These are phyloP conservation scores for Tephrocybe rancida DNA, from an alignment of 768 basidiomycete species.

Conservation along the genomic window DNA sequence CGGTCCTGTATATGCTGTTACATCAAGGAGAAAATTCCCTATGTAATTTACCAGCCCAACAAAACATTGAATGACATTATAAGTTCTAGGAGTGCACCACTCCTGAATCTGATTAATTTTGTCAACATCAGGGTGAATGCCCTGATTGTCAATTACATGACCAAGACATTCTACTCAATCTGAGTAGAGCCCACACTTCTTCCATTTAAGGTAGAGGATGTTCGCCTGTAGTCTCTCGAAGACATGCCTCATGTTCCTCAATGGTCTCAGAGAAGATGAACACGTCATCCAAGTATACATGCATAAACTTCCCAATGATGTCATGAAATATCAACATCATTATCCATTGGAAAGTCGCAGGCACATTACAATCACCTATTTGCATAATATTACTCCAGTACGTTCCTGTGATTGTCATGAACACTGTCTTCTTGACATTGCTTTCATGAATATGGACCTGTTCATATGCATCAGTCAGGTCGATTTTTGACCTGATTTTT, in stretches of 20 bases:
- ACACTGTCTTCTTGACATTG: no score
- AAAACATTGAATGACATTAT: no score
- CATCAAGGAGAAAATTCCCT: background rate
- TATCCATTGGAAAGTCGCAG: conserved; percentile 5
- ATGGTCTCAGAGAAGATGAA: no score
- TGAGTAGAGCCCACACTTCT: conserved; percentile 9
- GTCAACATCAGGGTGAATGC: no score
- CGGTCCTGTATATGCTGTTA: no score
- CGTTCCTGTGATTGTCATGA: no score
- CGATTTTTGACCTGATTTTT: conserved; percentile 1
- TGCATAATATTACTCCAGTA: no score
- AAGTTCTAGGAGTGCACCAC: no score
- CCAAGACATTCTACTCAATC: background rate
- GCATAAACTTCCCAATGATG: conserved; percentile 1
- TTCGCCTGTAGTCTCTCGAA: background rate
- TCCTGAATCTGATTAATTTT: no score
- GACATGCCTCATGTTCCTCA: background rate
- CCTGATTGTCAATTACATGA: background rate
- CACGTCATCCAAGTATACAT: conserved; percentile 6
- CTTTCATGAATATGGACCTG: background rate
- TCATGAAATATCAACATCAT: conserved; percentile 5
- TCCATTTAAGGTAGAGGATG: background rate
- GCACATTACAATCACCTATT: no score
- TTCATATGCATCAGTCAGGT: background rate
- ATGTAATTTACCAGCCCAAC: background rate